Evolutionary conservation across 2,329 filamentous ascomycete genomes (phyloP).

Genomic region (Penicillium frequentans): DNA sequence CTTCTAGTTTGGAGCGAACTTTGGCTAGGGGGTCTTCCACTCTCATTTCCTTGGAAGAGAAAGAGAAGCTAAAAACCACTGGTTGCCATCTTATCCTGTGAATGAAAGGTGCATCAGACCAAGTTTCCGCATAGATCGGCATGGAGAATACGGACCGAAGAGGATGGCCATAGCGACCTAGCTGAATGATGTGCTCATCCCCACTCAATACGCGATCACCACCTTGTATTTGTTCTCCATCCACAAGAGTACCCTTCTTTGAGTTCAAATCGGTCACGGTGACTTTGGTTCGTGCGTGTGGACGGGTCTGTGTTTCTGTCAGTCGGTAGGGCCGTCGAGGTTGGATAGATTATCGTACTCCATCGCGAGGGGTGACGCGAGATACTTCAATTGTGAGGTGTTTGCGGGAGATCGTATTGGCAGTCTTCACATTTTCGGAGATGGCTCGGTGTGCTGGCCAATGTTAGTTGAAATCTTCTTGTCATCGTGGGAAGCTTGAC

Average conservation of each 20-base stretch:
- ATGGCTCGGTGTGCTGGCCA: conserved; percentile 66
- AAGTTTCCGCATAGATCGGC: neutral
- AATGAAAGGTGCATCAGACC: conserved; percentile 4
- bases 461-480: neutral
- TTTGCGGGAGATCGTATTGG: conserved; percentile 79
- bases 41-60: conserved; percentile 69
- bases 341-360: conserved; percentile 50
- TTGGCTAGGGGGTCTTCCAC: conserved; percentile 60
- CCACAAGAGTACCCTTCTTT: conserved; percentile 78
- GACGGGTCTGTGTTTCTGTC: conserved; percentile 52
- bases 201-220: conserved; percentile 55
- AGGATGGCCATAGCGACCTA: conserved; percentile 68
- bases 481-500: conserved; percentile 3
- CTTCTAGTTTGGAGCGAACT: conserved; percentile 68
- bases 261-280: conserved; percentile 78
- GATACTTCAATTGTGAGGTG: conserved; percentile 78
- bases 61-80: conserved; percentile 77
- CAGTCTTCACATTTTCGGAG: conserved; percentile 49
- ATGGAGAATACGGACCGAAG: conserved; percentile 34
- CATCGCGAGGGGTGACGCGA: conserved; percentile 64
- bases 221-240: conserved; percentile 69
- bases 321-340: neutral
- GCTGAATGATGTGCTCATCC: conserved; percentile 63
- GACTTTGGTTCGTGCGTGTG: conserved; percentile 66
- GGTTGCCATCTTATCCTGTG: conserved; percentile 74